Evolutionary conservation across 495 filamentous ascomycete species (phyloP).

Genomic region (Thermothielavioides terrestris): DNA sequence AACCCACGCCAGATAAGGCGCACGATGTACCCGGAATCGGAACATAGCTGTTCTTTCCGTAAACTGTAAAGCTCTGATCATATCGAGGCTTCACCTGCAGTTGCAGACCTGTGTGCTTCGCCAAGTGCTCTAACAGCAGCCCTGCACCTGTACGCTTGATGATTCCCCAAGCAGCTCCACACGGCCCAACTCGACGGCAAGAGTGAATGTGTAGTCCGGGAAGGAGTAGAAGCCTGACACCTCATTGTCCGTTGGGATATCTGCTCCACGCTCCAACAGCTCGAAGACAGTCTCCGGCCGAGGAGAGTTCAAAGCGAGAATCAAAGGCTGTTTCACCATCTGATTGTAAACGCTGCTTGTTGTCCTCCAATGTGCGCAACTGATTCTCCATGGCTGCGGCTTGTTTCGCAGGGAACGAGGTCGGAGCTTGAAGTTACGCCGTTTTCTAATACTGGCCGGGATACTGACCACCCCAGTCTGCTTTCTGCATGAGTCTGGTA

Average conservation of each 20-base stretch:
- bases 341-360: conserved; percentile 32
- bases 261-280: conserved; percentile 50
- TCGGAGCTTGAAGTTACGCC: too few relatives aligned
- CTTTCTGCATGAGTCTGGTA: too few relatives aligned
- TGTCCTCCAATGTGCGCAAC: conserved; percentile 32
- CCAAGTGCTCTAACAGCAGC: conserved; percentile 54
- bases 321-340: conserved; percentile 47
- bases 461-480: too few relatives aligned
- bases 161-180: conserved; percentile 32
- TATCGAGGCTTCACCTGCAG: conserved; percentile 52
- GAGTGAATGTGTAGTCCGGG: conserved; percentile 22
- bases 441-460: too few relatives aligned
- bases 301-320: conserved; percentile 45
- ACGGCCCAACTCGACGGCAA: conserved; percentile 25
- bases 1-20: background rate
- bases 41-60: conserved; percentile 59
- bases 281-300: conserved; percentile 45
- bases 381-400: conserved; percentile 9
- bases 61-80: conserved; percentile 64
- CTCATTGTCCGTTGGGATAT: conserved; percentile 42
- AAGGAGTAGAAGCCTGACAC: conserved; percentile 26
- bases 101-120: conserved; percentile 49
- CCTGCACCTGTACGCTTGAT: conserved; percentile 50
- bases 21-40: conserved; percentile 1
- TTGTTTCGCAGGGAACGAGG: too few relatives aligned